Evolutionary conservation across 2,329 filamentous ascomycete species (phyloP), one percentile per base, ranked within the genome.

Genomic region (Lasiodiplodia sp.): DNA sequence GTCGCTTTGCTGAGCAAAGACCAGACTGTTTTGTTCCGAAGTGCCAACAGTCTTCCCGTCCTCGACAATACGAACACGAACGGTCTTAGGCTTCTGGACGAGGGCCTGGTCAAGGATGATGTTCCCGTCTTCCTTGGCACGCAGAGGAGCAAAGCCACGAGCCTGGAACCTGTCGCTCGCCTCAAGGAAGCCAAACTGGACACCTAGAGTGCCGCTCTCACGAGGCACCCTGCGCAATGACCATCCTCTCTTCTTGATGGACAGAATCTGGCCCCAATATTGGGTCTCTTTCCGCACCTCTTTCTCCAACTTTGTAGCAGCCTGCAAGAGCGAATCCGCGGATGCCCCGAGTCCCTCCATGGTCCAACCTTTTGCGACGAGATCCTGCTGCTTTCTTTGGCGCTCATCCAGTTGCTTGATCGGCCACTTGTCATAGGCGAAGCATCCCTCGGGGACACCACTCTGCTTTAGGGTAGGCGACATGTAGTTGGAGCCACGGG

Each of bases 121-220:
- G 6, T 86, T 87, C 3, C 95, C 95, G 72, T 94, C 89, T 18
- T 91, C 87, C 12, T 88, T 87, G 71, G 93, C 88, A 40, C 91
- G 86, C 73, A 99, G 84, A 0, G 93, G 91, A 2, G 93, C 94
- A 18, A 97, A 86, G n/a, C 94, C 94, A 37, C 89, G 90, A 71
- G 91, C 81, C 82, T 85, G 85, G 75, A 89, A 90, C 51, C 85
- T 83, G 14, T 83, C 81, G 18, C 84, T 83, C 62, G 88, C 87
- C 82, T 97, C 95, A 14, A 91, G 86, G 76, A 97, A 97, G 8
- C 95, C 96, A 79, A 95, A 97, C 71, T 92, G 89, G 44, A 98
- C 95, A 23, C 91, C 94, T 62, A 98, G 84, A 0, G 89, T 90
- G 72, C 92, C 88, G 62, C 86, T 85, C 72, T 95, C 90, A 7